These are phyloP conservation scores for Blastobotrys arbuscula DNA, from an alignment of 1,139 yeast genomes.

Conservation along the genomic window DNA sequence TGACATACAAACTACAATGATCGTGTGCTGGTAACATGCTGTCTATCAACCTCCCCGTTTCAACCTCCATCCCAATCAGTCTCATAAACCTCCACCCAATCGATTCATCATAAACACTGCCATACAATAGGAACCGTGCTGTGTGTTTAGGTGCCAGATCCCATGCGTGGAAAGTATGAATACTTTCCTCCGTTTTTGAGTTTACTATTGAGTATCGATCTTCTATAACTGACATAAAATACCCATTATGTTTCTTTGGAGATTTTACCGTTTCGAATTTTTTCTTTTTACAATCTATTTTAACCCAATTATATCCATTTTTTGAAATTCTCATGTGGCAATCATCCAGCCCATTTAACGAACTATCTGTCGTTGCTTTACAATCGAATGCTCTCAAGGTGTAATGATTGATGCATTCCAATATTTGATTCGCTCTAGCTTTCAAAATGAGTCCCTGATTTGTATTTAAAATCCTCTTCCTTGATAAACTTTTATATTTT, in stretches of 20 bases:
- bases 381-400: neutral
- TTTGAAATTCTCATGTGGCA: neutral
- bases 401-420: neutral
- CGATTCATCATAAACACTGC: neutral
- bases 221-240: neutral
- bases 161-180: conserved; percentile 1
- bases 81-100: conserved; percentile 1
- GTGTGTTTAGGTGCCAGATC: neutral
- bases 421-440: neutral
- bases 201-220: neutral
- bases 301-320: neutral
- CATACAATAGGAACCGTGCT: neutral
- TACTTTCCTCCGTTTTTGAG: neutral
- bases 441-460: neutral
- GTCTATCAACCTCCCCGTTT: neutral
- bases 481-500: neutral
- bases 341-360: neutral
- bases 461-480: neutral
- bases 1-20: neutral
- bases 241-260: neutral
- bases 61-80: neutral
- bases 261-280: neutral
- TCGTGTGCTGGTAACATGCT: conserved; percentile 1
- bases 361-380: neutral
- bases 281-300: neutral